These are phyloP conservation scores for Claviceps pazoutovae DNA, from an alignment of 2,329 filamentous ascomycete species.

Conservation along the genomic window DNA sequence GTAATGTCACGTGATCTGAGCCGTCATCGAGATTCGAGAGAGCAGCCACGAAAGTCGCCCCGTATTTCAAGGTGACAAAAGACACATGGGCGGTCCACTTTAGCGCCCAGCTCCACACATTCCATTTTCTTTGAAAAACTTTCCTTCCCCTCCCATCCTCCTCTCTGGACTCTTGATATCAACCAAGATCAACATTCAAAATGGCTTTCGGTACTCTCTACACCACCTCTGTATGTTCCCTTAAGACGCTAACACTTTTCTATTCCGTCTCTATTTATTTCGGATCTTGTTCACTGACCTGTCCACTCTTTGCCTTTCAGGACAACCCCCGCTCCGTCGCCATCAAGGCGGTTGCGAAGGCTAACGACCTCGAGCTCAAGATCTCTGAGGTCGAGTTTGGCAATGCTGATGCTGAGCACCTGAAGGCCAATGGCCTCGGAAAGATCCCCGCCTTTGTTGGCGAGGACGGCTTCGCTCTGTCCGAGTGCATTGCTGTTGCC, in stretches of 20 bases:
- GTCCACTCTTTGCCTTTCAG: constrained; percentile 29
- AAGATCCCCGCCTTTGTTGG: constrained; percentile 91
- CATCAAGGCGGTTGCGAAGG: constrained; percentile 90
- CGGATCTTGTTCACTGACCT: neutral
- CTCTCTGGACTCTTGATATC: constrained; percentile 3
- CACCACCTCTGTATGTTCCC: constrained; percentile 55
- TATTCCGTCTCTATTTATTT: neutral
- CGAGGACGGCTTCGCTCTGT: constrained; percentile 77
- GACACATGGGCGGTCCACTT: too few species aligned
- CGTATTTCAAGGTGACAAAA: too few species aligned
- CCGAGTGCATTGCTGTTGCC: constrained; percentile 85
- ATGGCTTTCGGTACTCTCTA: constrained; percentile 99
- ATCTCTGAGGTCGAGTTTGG: constrained; percentile 56
- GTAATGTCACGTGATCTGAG: constrained; percentile 9
- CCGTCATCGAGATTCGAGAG: too few species aligned
- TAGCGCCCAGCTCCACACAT: constrained; percentile 9
- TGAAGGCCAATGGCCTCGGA: constrained; percentile 72
- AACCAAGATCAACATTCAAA: constrained; percentile 30
- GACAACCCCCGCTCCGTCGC: constrained; percentile 79
- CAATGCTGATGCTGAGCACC: constrained; percentile 61
- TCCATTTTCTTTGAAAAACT: neutral
- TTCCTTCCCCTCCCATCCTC: constrained; percentile 8
- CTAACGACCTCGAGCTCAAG: constrained; percentile 88
- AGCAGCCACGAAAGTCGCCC: too few species aligned
- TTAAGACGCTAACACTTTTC: constrained; percentile 3